Evolutionary conservation across 2,329 filamentous ascomycete species (phyloP).

Genomic region (Diplodia seriata): DNA sequence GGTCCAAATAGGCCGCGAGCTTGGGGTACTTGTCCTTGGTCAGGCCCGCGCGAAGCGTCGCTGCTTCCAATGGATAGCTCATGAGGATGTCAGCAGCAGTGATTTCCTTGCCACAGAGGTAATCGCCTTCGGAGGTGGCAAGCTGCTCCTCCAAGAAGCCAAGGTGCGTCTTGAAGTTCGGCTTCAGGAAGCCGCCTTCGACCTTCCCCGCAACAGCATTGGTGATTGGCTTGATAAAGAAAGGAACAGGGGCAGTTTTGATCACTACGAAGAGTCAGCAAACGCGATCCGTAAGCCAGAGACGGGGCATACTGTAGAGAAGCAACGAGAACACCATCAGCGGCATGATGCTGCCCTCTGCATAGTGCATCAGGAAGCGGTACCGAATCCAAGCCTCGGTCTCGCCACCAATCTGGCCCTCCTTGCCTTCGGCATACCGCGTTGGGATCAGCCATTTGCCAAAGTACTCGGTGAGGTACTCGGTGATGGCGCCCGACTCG

Average conservation of each 20-base stretch:
- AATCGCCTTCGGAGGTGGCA: constrained; percentile 56
- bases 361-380: constrained; percentile 79
- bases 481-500: constrained; percentile 80
- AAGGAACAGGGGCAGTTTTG: constrained; percentile 63
- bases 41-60: constrained; percentile 45
- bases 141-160: constrained; percentile 60
- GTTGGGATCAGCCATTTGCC: constrained; percentile 59
- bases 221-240: constrained; percentile 73
- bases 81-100: constrained; percentile 62
- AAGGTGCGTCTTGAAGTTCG: constrained; percentile 58
- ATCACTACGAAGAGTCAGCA: constrained; percentile 46
- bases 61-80: constrained; percentile 59
- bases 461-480: constrained; percentile 79
- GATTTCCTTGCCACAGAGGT: constrained; percentile 57
- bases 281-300: background rate
- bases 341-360: constrained; percentile 83
- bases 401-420: constrained; percentile 63
- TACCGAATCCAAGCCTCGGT: constrained; percentile 67
- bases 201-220: constrained; percentile 60
- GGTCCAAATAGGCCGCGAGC: constrained; percentile 55
- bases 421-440: constrained; percentile 60
- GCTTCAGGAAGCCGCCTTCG: constrained; percentile 53
- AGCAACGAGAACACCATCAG: constrained; percentile 70
- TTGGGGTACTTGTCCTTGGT: constrained; percentile 55
- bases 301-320: constrained; percentile 57